Percentiles rank a stretch among this genome's conserved stretches.
phyloP scores from a whole-genome alignment of 306 rosid genomes.

The Glycine tomentella region DNA sequence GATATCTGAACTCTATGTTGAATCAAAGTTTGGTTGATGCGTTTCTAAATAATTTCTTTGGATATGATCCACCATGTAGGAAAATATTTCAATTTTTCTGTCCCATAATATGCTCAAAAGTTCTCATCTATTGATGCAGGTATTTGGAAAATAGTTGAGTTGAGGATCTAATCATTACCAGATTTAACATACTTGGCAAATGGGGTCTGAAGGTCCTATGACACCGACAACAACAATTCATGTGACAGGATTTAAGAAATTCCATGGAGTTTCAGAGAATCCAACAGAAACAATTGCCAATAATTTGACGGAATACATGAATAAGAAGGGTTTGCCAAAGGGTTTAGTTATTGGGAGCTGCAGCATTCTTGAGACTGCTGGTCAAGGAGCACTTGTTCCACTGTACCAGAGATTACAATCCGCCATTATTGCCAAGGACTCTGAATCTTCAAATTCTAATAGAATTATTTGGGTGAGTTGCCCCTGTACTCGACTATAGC shows the following conservation, averaged over 20 bases:
- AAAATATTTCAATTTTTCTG: constrained; percentile 16
- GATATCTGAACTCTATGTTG: not conserved
- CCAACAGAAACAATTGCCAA: constrained; percentile 77
- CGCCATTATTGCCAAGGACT: constrained; percentile 52
- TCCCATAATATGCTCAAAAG: constrained; percentile 28
- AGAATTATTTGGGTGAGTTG: constrained; percentile 76
- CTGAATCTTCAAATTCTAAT: constrained; percentile 60
- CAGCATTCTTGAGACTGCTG: constrained; percentile 85
- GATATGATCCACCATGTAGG: not conserved
- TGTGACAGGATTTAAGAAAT: constrained; percentile 86
- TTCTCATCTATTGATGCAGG: constrained; percentile 52
- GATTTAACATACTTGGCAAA: constrained; percentile 46
- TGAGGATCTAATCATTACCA: constrained; percentile 45
- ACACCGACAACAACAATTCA: constrained; percentile 65
- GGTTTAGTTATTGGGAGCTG: constrained; percentile 76
- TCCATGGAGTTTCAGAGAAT: constrained; percentile 90
- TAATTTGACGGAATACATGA: constrained; percentile 64
- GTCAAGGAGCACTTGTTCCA: constrained; percentile 69
- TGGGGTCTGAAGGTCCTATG: constrained; percentile 92
- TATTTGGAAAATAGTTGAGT: constrained; percentile 43
- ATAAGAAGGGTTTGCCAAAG: constrained; percentile 75
- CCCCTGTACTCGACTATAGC: constrained; percentile 7
- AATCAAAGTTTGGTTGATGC: constrained; percentile 31
- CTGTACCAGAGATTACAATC: constrained; percentile 69
- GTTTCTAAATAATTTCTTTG: not conserved